Evolutionary conservation across 768 basidiomycete species (phyloP), one percentile per base, ranked within the genome.

Genomic region (Panaeolus cyanescens): DNA sequence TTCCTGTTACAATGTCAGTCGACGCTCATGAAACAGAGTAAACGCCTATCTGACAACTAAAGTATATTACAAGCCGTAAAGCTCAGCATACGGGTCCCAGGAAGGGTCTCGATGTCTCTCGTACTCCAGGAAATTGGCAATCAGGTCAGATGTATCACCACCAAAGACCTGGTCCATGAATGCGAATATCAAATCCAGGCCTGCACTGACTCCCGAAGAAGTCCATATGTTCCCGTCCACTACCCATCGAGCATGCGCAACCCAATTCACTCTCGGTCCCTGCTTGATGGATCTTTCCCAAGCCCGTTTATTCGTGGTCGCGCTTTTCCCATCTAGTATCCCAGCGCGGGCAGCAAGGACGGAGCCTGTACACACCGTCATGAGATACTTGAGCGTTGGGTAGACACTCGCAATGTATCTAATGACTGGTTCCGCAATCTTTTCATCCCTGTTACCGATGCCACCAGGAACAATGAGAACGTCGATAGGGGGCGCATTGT

Each of bases 161-260:
- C 79, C 80, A 68, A 78, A 77, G 34, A 78, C 66, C 55, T 74
- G 62, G 25, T 62, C 72, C 36, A 79, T 73, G 65, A 75, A 77
- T 9, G 74, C 77, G 56, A 79, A 73, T 12, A 67, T 72, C 15
- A 71, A 67, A 64, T 80, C 79, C 20, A 76, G 71, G n/a, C 81
- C 81, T 31, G 82, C 80, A 57, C 73, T 77, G 30, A 83, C 75
- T 0, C 83, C 83, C 0, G 80, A 80, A 5, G 79, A 77, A 4
- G 80, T 79, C 80, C 81, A 83, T 20, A 82, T 69, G 60, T 83
- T 82, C 8, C 77, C 81, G 65, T 80, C 78, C 1, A 75, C 75
- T 0, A 83, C 79, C 82, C 81, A 84, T 13, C 82, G 71, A 6
- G 82, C 83, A 33, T 73, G 74, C 0, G 76, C 58, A 28, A 82